These are phyloP conservation scores for Penstemon barbatus DNA, from an alignment of 257 asterid species.

Conservation along the genomic window DNA sequence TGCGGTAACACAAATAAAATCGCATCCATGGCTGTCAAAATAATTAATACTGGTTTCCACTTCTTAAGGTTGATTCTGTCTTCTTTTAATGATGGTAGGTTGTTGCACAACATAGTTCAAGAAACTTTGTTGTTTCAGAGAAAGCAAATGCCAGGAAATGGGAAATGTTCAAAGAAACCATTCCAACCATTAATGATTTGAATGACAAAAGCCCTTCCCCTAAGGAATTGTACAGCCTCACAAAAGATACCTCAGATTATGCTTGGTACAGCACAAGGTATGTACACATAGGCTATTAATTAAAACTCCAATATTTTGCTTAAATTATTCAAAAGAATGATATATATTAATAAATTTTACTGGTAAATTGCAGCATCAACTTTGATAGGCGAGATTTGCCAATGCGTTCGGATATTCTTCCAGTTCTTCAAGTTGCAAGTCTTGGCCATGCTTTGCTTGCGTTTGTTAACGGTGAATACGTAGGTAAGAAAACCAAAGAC, in stretches of 20 bases:
- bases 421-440: conserved; percentile 73
- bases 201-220: conserved; percentile 46
- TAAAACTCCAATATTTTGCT: background rate
- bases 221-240: conserved; percentile 58
- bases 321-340: background rate
- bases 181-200: conserved; percentile 50
- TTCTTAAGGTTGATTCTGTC: too few species aligned
- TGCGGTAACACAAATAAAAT: conserved; percentile 39
- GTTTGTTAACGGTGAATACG: conserved; percentile 71
- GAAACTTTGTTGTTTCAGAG: conserved; percentile 48
- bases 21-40: too few species aligned
- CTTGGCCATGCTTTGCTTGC: conserved; percentile 85
- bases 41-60: too few species aligned
- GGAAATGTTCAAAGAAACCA: conserved; percentile 60
- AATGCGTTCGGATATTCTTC: conserved; percentile 61
- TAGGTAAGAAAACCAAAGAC: conserved; percentile 41
- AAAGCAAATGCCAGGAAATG: conserved; percentile 49
- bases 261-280: conserved; percentile 97
- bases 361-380: conserved; percentile 41
- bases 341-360: background rate
- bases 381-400: conserved; percentile 66
- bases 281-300: background rate
- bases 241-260: conserved; percentile 71
- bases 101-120: conserved; percentile 76
- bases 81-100: conserved; percentile 30